phyloP scores from a whole-genome alignment of 768 basidiomycete genomes.

The Pulveroboletus sp. region DNA sequence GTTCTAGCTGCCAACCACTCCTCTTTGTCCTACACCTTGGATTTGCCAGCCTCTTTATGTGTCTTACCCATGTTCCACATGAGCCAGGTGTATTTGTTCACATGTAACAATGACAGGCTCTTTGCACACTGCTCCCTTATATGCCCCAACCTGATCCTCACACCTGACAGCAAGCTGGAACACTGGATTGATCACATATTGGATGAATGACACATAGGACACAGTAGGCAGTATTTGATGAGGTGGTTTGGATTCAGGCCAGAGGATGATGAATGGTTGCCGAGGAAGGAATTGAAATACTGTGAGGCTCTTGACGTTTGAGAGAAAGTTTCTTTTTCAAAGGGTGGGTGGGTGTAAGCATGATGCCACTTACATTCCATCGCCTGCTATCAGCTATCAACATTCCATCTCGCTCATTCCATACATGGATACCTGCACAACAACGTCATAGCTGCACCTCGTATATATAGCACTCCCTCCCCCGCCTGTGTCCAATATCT shows the following conservation, averaged over 20 bases:
- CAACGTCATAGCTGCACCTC: too few relatives aligned
- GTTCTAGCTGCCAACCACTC: conserved; percentile 14
- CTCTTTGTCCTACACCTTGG: conserved; percentile 21
- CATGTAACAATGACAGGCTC: conserved; percentile 33
- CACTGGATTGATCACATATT: background rate
- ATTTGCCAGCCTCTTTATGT: conserved; percentile 22
- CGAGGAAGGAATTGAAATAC: background rate
- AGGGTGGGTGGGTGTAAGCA: too few relatives aligned
- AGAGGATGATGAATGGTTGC: conserved; percentile 7
- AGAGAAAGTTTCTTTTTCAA: too few relatives aligned
- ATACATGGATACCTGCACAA: too few relatives aligned
- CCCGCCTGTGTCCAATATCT: too few relatives aligned
- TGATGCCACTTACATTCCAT: too few relatives aligned
- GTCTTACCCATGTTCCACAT: conserved; percentile 34
- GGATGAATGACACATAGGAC: conserved; percentile 11
- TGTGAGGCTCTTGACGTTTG: conserved; percentile 6
- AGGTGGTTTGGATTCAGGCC: conserved; percentile 14
- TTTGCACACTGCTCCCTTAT: conserved; percentile 33
- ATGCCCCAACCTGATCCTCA: background rate
- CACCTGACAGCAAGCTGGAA: background rate
- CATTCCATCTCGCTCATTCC: too few relatives aligned
- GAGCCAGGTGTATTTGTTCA: conserved; percentile 24
- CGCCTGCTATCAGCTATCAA: too few relatives aligned
- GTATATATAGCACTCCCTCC: too few relatives aligned
- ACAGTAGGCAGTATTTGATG: conserved; percentile 16